Base-by-base conservation (phyloP, 106 monocot species). In the Allium cepa region DNA sequence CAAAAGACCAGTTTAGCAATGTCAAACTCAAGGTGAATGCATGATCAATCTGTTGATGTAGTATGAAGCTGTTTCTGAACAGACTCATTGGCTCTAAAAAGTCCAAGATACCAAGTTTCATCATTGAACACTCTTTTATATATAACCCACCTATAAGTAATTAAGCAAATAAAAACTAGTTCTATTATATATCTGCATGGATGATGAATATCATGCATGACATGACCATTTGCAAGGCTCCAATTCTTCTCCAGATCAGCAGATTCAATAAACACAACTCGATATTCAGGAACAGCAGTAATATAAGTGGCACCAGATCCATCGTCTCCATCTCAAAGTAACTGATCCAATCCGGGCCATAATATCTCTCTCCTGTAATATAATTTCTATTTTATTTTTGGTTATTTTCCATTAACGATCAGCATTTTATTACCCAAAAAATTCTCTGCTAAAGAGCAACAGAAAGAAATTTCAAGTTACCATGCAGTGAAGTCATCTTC, bases 401-500 rank as follows among this genome's bases (percentile, higher is more conserved):
- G 22, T 22, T 22, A 1, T 22, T 22, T 50, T 11, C 12, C 18
- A 49, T 57, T 9, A 66, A 10, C 16, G 11, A 49, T 9, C 57
- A 46, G 5, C 10, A 61, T 26, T 63, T 15, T 45, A 59, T 60
- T 1, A 36, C 36, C 36, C 4, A 36, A 36, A 3, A 36, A 36
- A 36, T 36, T 36, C 36, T 36, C 36, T 36, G 36, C 17, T 49
- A 50, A 17, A 7, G 47, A 64, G 64, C 47, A 49, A 9, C 17
- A 66, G 48, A 7, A 55, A 17, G 17, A 26, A 11, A 36, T 46
- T 3, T 15, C 4, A 64, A 53, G 69, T 49, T 79, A 96, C 96
- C 96, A 96, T 58, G 96, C 91, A 53, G 76, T 84, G 68, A 90
- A 90, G 66, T 94, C 94, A 79, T 94, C 94, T 69, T 94, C 94